Conservation (phyloP, 345 rosid species). For the Hirschfeldia incana region DNA sequence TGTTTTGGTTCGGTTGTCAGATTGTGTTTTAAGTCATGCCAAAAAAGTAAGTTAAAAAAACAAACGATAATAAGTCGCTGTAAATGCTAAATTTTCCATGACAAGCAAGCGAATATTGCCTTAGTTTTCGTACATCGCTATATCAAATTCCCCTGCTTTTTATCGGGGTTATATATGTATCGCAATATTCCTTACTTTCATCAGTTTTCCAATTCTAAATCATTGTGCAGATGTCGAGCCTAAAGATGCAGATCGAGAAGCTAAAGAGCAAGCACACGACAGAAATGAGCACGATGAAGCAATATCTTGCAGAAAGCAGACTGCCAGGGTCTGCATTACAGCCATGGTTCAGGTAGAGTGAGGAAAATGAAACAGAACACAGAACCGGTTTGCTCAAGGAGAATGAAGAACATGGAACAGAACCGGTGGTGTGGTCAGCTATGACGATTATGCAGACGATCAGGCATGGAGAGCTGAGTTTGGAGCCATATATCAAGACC, state of each 20-base stretch:
- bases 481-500: constrained; percentile 84
- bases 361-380: constrained; percentile 20
- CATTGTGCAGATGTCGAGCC: too few species aligned
- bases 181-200: too few species aligned
- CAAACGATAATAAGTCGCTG: too few species aligned
- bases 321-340: constrained; percentile 81
- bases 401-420: constrained; percentile 14
- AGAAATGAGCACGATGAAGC: constrained; percentile 90
- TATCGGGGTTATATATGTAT: too few species aligned
- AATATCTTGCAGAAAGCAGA: constrained; percentile 84
- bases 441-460: constrained; percentile 53
- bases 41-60: too few species aligned
- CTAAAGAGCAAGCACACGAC: constrained; percentile 79
- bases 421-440: constrained; percentile 11
- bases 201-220: too few species aligned
- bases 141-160: too few species aligned
- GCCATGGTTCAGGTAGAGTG: constrained; percentile 34
- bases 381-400: constrained; percentile 15
- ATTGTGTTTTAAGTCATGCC: too few species aligned
- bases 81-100: too few species aligned
- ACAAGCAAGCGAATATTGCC: too few species aligned
- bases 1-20: too few species aligned
- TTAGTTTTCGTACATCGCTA: too few species aligned
- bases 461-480: constrained; percentile 98
- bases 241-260: constrained; percentile 83